Conservation (phyloP, 2,329 filamentous ascomycete species). For the Cyphellophora attinorum region DNA sequence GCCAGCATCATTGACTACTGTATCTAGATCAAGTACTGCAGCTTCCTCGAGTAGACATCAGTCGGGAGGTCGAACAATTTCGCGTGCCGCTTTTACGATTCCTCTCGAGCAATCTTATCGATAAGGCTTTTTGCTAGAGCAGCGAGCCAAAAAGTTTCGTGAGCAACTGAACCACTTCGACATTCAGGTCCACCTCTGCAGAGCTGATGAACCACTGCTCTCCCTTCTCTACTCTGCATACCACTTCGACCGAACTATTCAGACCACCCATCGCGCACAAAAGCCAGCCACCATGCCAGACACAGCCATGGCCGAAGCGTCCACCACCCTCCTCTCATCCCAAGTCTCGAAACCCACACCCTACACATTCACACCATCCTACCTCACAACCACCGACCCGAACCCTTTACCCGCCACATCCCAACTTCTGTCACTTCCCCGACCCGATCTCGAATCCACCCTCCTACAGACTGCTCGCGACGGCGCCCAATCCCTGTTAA, state of each 20-base stretch:
- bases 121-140: not conserved
- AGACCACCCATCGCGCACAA: not conserved
- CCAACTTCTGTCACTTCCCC: slow-evolving; percentile 20
- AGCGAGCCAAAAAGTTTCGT: slow-evolving; percentile 1
- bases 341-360: slow-evolving; percentile 74
- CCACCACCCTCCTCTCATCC: slow-evolving; percentile 37
- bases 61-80: too few species aligned
- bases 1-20: too few species aligned
- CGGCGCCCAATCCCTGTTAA: slow-evolving; percentile 83
- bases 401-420: slow-evolving; percentile 62
- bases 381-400: slow-evolving; percentile 76
- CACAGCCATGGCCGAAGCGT: not conserved
- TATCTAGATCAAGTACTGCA: too few species aligned
- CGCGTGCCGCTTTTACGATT: too few species aligned
- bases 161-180: slow-evolving; percentile 2
- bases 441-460: slow-evolving; percentile 49
- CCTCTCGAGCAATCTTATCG: too few species aligned
- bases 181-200: too few species aligned
- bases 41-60: too few species aligned
- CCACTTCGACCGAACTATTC: not conserved
- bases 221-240: too few species aligned
- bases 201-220: too few species aligned
- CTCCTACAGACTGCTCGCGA: slow-evolving; percentile 72
- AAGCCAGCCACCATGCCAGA: not conserved
- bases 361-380: slow-evolving; percentile 84